These are phyloP conservation scores for Leptodontidium sp. DNA, from an alignment of 2,329 filamentous ascomycete genomes.

Conservation along the genomic window DNA sequence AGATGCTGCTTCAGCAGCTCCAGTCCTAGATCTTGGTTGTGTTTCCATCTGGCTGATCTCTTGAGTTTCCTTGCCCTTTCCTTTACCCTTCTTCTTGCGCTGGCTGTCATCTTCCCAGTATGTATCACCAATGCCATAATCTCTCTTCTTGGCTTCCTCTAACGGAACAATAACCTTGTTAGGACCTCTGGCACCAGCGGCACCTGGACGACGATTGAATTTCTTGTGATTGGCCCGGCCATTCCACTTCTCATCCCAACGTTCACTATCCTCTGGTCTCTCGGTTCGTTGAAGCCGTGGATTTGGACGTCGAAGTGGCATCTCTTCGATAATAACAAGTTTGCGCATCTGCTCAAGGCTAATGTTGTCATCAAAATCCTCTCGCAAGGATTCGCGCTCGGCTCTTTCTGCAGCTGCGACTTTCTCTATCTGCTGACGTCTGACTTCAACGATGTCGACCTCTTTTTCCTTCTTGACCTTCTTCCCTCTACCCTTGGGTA, in stretches of 20 bases:
- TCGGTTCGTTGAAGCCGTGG: conserved; percentile 39
- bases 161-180: conserved; percentile 63
- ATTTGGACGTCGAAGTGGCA: conserved; percentile 63
- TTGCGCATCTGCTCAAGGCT: conserved; percentile 77
- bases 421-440: conserved; percentile 63
- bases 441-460: conserved; percentile 69
- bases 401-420: conserved; percentile 70
- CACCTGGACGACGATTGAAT: conserved; percentile 71
- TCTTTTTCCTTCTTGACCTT: conserved; percentile 58
- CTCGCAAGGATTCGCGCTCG: conserved; percentile 62
- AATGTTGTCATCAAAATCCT: conserved; percentile 69
- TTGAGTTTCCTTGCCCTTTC: conserved; percentile 32
- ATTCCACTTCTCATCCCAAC: conserved; percentile 92
- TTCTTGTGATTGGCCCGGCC: conserved; percentile 96
- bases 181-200: conserved; percentile 45
- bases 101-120: conserved; percentile 58
- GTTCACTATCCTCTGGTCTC: conserved; percentile 57
- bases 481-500: conserved; percentile 27
- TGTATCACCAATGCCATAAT: conserved; percentile 65
- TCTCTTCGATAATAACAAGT: conserved; percentile 79
- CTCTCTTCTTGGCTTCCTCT: conserved; percentile 66
- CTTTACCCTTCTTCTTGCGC: conserved; percentile 47
- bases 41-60: conserved; percentile 28
- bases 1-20: conserved; percentile 22
- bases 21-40: conserved; percentile 16